Percentiles rank a stretch among this genome's conserved stretches.
These are phyloP conservation scores for Colletotrichum trifolii DNA, from an alignment of 2,329 filamentous ascomycete genomes.

Conservation along the genomic window DNA sequence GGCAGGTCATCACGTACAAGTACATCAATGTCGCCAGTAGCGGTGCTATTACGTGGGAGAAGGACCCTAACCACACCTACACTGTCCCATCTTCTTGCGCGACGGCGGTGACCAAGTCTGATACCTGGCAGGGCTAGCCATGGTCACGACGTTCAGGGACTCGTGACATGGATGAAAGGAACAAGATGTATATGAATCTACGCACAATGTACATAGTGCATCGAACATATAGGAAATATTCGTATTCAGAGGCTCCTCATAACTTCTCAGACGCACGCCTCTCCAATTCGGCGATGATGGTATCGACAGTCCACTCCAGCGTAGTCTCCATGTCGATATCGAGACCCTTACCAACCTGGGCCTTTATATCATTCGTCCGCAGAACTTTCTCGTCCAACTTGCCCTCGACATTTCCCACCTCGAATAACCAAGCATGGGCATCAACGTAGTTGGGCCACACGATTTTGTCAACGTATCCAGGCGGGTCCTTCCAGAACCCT, in stretches of 20 bases:
- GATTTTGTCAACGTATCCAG: conserved; percentile 91
- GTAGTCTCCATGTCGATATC: conserved; percentile 70
- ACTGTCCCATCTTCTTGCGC: conserved; percentile 47
- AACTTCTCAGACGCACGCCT: conserved; percentile 1
- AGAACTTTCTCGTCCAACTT: conserved; percentile 60
- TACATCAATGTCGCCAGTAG: conserved; percentile 70
- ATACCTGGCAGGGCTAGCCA: conserved; percentile 47
- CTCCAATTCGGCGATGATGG: conserved; percentile 63
- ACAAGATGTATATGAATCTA: not conserved
- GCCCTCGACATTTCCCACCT: conserved; percentile 73
- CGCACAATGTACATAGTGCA: not conserved
- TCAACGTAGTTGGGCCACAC: conserved; percentile 96
- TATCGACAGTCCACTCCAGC: conserved; percentile 76
- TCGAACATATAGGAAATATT: not conserved
- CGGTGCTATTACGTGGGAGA: conserved; percentile 72
- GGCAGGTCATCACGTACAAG: conserved; percentile 72
- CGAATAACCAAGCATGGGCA: conserved; percentile 85
- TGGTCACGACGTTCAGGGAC: not conserved
- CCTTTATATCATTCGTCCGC: conserved; percentile 56
- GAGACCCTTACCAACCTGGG: conserved; percentile 57
- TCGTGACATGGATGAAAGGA: not conserved
- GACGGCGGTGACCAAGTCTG: conserved; percentile 42
- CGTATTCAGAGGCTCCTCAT: not conserved
- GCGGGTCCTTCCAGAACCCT: conserved; percentile 95
- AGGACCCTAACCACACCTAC: conserved; percentile 62